A percentile compares a stretch with the other conserved stretches of the same genome.
phyloP scores from a whole-genome alignment of 768 basidiomycete genomes.

The Dioszegia hungarica region DNA sequence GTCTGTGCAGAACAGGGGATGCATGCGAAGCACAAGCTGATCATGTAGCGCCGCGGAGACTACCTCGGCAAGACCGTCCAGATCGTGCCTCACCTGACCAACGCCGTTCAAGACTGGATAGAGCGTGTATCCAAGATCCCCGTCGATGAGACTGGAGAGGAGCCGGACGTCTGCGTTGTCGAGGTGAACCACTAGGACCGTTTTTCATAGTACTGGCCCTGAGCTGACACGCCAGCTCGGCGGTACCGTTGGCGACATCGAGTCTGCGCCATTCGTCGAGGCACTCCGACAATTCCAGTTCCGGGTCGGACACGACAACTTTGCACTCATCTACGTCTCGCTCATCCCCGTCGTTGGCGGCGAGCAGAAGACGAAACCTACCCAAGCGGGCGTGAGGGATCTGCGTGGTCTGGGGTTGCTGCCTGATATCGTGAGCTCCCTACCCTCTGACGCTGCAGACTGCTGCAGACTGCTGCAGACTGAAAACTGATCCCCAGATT shows the following conservation, averaged over 20 bases:
- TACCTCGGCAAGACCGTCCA: conserved; percentile 97
- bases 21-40: not conserved
- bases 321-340: conserved; percentile 92
- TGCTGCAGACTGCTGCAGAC: too few relatives aligned
- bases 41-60: conserved; percentile 53
- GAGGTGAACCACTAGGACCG: conserved; percentile 59
- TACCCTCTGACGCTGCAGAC: not conserved
- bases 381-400: conserved; percentile 92
- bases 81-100: conserved; percentile 93
- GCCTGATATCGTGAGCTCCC: conserved; percentile 72
- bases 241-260: conserved; percentile 97
- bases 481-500: too few relatives aligned
- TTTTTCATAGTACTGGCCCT: not conserved
- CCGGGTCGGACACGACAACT: conserved; percentile 92
- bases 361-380: conserved; percentile 98
- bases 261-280: conserved; percentile 95
- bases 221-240: conserved; percentile 63
- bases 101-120: conserved; percentile 98
- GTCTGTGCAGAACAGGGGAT: too few relatives aligned
- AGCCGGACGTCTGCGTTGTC: conserved; percentile 94
- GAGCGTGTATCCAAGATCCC: conserved; percentile 90
- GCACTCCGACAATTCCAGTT: conserved; percentile 99
- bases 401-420: conserved; percentile 84
- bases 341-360: conserved; percentile 98
- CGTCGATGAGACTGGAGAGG: conserved; percentile 85